phyloP scores from a whole-genome alignment of 768 basidiomycete genomes.

The Russula sp. region DNA sequence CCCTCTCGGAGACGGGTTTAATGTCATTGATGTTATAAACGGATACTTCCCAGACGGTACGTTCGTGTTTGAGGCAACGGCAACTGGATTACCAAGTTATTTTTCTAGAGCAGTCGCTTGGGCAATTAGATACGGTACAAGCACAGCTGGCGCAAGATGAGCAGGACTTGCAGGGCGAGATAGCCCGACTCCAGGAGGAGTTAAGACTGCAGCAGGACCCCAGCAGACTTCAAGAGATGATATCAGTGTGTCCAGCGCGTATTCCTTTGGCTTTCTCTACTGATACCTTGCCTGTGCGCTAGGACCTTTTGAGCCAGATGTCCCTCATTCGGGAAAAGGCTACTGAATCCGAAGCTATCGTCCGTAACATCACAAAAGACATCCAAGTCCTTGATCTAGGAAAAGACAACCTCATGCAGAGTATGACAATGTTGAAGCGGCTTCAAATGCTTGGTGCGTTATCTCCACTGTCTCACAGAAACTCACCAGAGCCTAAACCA shows the following conservation, averaged over 20 bases:
- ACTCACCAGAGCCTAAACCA: background rate
- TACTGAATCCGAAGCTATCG: slow-evolving; percentile 93
- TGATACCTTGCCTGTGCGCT: background rate
- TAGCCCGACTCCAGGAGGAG: slow-evolving; percentile 57
- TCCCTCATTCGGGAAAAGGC: slow-evolving; percentile 94
- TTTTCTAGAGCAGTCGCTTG: slow-evolving; percentile 63
- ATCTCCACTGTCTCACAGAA: background rate
- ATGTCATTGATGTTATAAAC: slow-evolving; percentile 48
- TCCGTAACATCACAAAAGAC: slow-evolving; percentile 91
- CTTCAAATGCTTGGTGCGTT: slow-evolving; percentile 88
- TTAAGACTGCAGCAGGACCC: slow-evolving; percentile 76
- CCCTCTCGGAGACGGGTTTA: slow-evolving; percentile 52
- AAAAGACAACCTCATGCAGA: slow-evolving; percentile 84
- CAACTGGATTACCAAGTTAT: background rate
- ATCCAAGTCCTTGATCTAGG: slow-evolving; percentile 91
- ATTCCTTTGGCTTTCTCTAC: background rate
- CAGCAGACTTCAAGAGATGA: slow-evolving; percentile 91
- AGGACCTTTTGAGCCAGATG: slow-evolving; percentile 95
- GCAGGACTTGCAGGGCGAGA: slow-evolving; percentile 60
- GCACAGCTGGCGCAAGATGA: slow-evolving; percentile 62
- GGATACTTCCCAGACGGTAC: slow-evolving; percentile 74
- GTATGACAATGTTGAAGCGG: slow-evolving; percentile 85
- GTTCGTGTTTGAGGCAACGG: slow-evolving; percentile 19
- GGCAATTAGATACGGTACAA: slow-evolving; percentile 64
- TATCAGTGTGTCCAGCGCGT: slow-evolving; percentile 55